These are phyloP conservation scores for Linum lewisii DNA, from an alignment of 345 rosid genomes.

Conservation along the genomic window DNA sequence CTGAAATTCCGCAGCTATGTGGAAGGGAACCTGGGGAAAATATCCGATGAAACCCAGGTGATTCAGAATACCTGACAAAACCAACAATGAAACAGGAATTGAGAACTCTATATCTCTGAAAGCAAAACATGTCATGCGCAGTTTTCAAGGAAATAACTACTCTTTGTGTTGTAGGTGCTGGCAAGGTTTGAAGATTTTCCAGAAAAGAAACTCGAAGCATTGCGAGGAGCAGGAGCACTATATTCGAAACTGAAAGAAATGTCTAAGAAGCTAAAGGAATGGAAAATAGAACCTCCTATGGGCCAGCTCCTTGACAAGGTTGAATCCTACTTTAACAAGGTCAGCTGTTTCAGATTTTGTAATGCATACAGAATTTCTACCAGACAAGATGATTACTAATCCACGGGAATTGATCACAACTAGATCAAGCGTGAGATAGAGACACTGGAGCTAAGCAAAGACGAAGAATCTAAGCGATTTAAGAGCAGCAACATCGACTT, in stretches of 20 bases:
- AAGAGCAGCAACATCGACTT: neutral
- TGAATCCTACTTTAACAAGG: constrained; percentile 6
- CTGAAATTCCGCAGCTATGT: constrained; percentile 2
- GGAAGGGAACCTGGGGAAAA: neutral
- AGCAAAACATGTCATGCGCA: too few species aligned
- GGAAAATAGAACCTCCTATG: constrained; percentile 2
- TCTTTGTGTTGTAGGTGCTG: neutral
- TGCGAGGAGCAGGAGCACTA: neutral
- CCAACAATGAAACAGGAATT: too few species aligned
- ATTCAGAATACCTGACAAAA: too few species aligned
- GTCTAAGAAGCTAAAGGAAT: neutral
- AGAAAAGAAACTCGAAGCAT: constrained; percentile 1
- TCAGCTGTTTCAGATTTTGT: neutral
- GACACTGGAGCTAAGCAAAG: neutral
- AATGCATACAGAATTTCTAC: neutral
- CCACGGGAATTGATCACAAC: neutral
- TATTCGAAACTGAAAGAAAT: constrained; percentile 1
- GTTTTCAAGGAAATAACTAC: too few species aligned
- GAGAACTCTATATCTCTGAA: too few species aligned
- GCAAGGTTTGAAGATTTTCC: constrained; percentile 5
- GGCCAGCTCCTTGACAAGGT: neutral
- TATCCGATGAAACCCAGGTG: constrained; percentile 7
- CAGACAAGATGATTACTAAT: neutral
- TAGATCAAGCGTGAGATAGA: constrained; percentile 4
- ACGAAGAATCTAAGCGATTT: constrained; percentile 5